phyloP scores from a whole-genome alignment of 805 yeast genomes.

The Pichia deserticola region DNA sequence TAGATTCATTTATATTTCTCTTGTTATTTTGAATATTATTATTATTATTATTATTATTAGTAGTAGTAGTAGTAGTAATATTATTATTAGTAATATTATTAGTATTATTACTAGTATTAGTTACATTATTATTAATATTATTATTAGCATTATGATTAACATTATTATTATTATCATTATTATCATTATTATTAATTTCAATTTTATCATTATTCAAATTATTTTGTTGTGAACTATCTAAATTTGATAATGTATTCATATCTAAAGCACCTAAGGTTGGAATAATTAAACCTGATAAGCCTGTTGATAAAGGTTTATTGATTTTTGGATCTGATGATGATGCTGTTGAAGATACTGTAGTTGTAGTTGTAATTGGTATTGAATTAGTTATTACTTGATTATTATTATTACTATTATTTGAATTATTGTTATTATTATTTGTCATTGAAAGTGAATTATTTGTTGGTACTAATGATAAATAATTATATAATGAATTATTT shows the following conservation, averaged over 20 bases:
- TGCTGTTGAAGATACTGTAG: neutral
- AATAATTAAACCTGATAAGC: neutral
- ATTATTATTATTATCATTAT: too few relatives aligned
- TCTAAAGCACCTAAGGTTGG: slow-evolving; percentile 2
- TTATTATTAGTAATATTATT: too few relatives aligned
- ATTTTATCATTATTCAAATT: neutral
- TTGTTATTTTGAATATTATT: too few relatives aligned
- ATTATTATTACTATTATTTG: neutral
- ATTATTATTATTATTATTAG: too few relatives aligned
- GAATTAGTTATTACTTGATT: neutral
- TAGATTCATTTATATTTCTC: too few relatives aligned
- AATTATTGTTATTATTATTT: neutral
- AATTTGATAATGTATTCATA: neutral
- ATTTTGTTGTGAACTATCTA: neutral
- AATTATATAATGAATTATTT: slow-evolving; percentile 14
- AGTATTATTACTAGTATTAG: too few relatives aligned
- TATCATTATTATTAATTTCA: neutral
- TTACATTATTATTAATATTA: too few relatives aligned
- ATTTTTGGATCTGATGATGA: neutral
- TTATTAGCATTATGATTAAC: too few relatives aligned
- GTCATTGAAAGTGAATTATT: neutral
- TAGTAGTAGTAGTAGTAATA: too few relatives aligned
- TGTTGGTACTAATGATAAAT: slow-evolving; percentile 19
- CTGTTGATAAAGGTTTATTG: neutral
- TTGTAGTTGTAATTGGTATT: neutral